These are phyloP conservation scores for Umbelopsis vinacea DNA, from an alignment of 192 early-diverging fungal genomes.

Conservation along the genomic window DNA sequence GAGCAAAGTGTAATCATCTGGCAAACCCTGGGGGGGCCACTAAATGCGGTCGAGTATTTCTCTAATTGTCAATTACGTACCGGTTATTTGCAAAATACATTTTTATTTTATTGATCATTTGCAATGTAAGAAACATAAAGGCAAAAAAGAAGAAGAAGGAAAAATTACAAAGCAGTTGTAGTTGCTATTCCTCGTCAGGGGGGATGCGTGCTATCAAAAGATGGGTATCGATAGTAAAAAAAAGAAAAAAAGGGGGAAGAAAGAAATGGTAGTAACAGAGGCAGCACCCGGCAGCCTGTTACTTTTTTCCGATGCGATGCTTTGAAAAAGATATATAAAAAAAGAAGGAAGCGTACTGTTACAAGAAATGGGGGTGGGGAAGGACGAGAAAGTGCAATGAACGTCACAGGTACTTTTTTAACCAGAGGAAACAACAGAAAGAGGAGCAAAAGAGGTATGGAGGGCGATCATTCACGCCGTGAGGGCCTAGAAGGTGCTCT, in stretches of 20 bases:
- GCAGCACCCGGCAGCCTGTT: not conserved
- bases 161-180: not conserved
- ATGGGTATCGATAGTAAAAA: not conserved
- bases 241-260: not conserved
- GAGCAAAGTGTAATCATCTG: no score
- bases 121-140: not conserved
- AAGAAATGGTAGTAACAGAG: not conserved
- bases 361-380: not conserved
- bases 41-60: no score
- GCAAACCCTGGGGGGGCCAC: no score
- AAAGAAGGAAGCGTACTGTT: not conserved
- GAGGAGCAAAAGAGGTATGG: not conserved
- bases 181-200: not conserved
- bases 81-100: not conserved
- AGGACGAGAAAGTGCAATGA: not conserved
- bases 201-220: not conserved
- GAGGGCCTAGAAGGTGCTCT: not conserved
- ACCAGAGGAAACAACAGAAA: not conserved
- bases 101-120: constrained; percentile 4
- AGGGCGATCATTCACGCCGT: not conserved
- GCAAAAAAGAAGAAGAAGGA: not conserved
- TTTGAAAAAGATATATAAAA: not conserved
- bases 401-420: not conserved
- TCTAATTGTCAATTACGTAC: no score
- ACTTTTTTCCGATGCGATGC: not conserved